Evolutionary conservation across 1,284 basidiomycete genomes (phyloP), one percentile per base, ranked within the genome.

Genomic region (Rugosomyces carneus): DNA sequence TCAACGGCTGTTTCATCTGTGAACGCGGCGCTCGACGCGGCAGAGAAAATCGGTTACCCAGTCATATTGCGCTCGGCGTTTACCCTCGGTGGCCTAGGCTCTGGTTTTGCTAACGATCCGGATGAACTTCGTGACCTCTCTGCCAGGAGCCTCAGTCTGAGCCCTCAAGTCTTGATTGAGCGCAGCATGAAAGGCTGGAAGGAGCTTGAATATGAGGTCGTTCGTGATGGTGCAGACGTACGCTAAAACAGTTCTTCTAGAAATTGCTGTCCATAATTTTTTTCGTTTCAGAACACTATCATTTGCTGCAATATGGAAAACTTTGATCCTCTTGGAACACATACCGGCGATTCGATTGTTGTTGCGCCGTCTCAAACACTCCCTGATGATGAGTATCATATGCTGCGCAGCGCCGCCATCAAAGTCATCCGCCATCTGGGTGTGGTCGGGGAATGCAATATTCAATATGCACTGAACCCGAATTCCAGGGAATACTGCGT

Each of bases 291-390:
- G 84, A 92, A 92, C 67, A 92, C 92, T 8, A 92, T 94, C 63
- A 94, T 94, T 59, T 94, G 92, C 70, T 95, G 92, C 69, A 94
- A 94, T 67, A 93, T 93, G 90, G 90, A 96, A 70, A 99, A 99
- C 72, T 99, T 99, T 58, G 96, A 99, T 64, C 96, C 96, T 16
- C 84, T 99, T 51, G 96, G 96, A 54, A 98, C 93, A 35, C 96
- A 99, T 68, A 99, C 96, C n/a, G 96, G 96, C 60, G 96, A 99
- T 67, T 99, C 95, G n/a, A 99, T 99, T 60, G 96, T 99, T 62
- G 93, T 99, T 37, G 96, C 96, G 3, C 96, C 96, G 1, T 97
- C 93, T 3, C 96, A 99, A 67, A 99, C 96, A 1, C 73, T 99
- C 13, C 91, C 94, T 29, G 96, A 99, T 61, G 89, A 92, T 63